Conservation (phyloP, 2,329 filamentous ascomycete genomes). For the Botrytis porri region DNA sequence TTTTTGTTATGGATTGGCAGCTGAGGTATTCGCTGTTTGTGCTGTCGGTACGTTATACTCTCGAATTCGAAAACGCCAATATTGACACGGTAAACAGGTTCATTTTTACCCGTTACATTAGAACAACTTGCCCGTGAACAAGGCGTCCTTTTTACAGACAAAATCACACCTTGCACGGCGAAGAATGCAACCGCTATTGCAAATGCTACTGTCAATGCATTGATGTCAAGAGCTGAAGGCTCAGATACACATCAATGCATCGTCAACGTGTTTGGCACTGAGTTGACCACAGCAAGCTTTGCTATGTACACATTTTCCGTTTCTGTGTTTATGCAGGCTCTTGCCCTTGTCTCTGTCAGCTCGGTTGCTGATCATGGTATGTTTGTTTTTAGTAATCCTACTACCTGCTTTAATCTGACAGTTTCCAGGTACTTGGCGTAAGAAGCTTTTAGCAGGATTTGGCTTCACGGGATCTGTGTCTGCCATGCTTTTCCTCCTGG, state of each 20-base stretch:
- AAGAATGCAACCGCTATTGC: constrained; percentile 25
- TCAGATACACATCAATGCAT: constrained; percentile 54
- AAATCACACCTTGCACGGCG: constrained; percentile 67
- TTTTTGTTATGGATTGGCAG: constrained; percentile 93
- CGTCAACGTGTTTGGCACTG: constrained; percentile 72
- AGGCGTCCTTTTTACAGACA: constrained; percentile 79
- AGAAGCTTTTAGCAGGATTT: constrained; percentile 78
- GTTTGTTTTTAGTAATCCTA: neutral
- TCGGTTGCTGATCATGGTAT: constrained; percentile 86
- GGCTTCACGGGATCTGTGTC: constrained; percentile 77
- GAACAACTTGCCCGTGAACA: constrained; percentile 91
- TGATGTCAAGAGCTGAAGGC: constrained; percentile 30
- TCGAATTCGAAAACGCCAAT: neutral
- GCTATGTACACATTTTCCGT: constrained; percentile 97
- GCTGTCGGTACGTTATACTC: constrained; percentile 61
- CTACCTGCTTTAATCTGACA: constrained; percentile 1
- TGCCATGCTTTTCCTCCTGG: constrained; percentile 83
- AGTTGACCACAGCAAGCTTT: constrained; percentile 94
- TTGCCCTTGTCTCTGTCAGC: constrained; percentile 92
- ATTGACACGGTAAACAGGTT: constrained; percentile 52
- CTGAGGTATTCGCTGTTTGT: constrained; percentile 93
- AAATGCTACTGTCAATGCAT: constrained; percentile 25
- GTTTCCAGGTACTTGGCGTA: constrained; percentile 62
- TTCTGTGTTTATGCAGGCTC: constrained; percentile 81
- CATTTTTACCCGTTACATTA: constrained; percentile 92